Conservation (phyloP, 805 yeast species). For the Metschnikowia continentalis region DNA sequence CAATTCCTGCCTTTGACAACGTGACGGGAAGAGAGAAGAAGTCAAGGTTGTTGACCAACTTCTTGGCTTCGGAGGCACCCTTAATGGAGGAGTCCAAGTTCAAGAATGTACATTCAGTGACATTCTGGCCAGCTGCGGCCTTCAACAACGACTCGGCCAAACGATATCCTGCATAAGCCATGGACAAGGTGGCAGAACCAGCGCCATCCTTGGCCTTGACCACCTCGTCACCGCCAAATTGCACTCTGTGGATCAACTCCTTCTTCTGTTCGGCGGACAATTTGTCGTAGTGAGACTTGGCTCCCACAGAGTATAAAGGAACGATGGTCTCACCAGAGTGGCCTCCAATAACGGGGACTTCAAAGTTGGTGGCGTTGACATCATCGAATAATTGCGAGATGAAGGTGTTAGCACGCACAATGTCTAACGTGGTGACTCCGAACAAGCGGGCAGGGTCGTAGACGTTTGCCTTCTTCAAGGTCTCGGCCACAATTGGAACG, state of each 20-base stretch:
- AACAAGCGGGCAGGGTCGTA: constrained; percentile 70
- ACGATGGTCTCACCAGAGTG: constrained; percentile 95
- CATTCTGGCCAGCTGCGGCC: constrained; percentile 23
- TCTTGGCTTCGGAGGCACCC: constrained; percentile 50
- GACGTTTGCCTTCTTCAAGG: constrained; percentile 61
- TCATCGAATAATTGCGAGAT: constrained; percentile 50
- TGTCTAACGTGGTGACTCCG: constrained; percentile 87
- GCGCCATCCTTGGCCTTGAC: constrained; percentile 92
- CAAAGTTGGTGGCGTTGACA: constrained; percentile 48
- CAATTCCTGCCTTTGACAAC: constrained; percentile 52
- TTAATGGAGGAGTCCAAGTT: constrained; percentile 46
- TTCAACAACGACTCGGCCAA: constrained; percentile 55
- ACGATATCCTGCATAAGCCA: constrained; percentile 91
- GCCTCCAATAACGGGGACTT: constrained; percentile 83
- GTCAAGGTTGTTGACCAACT: constrained; percentile 39
- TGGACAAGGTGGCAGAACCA: constrained; percentile 92
- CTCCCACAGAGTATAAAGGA: constrained; percentile 62
- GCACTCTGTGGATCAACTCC: constrained; percentile 42
- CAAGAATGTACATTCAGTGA: constrained; percentile 49
- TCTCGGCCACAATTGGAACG: constrained; percentile 83
- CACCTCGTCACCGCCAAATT: constrained; percentile 89
- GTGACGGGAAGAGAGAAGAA: constrained; percentile 64
- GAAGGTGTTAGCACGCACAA: constrained; percentile 83
- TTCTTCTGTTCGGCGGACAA: constrained; percentile 31
- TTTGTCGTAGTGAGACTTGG: constrained; percentile 32